phyloP scores from a whole-genome alignment of 2,329 filamentous ascomycete genomes.

The Sarocladium oryzae region DNA sequence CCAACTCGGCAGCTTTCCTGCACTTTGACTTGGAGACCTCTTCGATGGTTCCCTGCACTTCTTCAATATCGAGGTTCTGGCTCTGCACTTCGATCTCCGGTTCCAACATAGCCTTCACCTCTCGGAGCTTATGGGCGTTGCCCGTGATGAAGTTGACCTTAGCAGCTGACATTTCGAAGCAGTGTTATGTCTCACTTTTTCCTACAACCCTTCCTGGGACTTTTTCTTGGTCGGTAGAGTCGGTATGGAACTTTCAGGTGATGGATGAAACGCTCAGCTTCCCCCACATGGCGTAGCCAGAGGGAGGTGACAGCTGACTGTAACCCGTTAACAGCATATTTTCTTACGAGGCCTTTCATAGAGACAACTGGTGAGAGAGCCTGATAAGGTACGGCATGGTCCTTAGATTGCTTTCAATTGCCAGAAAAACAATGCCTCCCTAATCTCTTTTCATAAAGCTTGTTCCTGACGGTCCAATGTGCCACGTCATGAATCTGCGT shows the following conservation, averaged over 20 bases:
- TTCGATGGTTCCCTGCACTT: slow-evolving; percentile 88
- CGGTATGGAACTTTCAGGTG: too few species aligned
- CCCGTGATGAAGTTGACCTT: slow-evolving; percentile 89
- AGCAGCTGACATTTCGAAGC: slow-evolving; percentile 30
- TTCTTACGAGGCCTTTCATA: background rate
- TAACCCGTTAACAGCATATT: slow-evolving; percentile 1
- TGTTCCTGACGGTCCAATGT: background rate
- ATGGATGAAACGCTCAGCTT: too few species aligned
- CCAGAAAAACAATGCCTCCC: too few species aligned
- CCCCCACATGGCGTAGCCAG: too few species aligned
- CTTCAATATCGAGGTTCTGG: slow-evolving; percentile 71
- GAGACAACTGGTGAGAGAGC: too few species aligned
- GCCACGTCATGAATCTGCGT: slow-evolving; percentile 12
- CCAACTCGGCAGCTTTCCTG: slow-evolving; percentile 68
- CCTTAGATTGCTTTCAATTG: too few species aligned
- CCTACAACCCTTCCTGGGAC: too few species aligned
- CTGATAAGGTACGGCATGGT: too few species aligned
- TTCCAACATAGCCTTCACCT: slow-evolving; percentile 83
- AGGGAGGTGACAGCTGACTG: too few species aligned
- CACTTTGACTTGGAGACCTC: slow-evolving; percentile 89
- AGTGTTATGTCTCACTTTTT: too few species aligned
- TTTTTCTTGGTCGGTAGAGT: too few species aligned
- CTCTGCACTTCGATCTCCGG: slow-evolving; percentile 66
- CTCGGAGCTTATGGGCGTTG: slow-evolving; percentile 87
- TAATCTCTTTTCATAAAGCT: too few species aligned